Percentiles rank a stretch among this genome's conserved stretches.
Conservation (phyloP, 768 basidiomycete species). For the Pleurotus giganteus region DNA sequence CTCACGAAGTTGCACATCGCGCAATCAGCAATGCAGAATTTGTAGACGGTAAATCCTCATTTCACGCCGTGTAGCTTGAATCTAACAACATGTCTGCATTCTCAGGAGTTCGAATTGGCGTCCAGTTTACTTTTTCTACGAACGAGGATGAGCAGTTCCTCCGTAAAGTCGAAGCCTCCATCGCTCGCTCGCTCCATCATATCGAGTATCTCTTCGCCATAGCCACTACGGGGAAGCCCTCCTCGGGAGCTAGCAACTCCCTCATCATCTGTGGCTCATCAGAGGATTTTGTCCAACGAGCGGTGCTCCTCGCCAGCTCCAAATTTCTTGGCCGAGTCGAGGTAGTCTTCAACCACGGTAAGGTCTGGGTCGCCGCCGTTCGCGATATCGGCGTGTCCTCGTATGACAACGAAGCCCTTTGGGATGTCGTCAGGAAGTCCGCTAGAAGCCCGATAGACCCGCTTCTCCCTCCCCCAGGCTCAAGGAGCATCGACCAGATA, state of each 20-base stretch:
- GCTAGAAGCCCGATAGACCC: slow-evolving; percentile 60
- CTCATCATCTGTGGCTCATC: slow-evolving; percentile 61
- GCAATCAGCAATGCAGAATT: slow-evolving; percentile 39
- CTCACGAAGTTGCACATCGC: slow-evolving; percentile 45
- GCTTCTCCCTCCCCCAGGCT: slow-evolving; percentile 60
- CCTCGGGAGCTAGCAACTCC: slow-evolving; percentile 30
- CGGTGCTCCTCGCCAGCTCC: slow-evolving; percentile 58
- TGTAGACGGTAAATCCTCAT: slow-evolving; percentile 31
- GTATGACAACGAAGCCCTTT: slow-evolving; percentile 65
- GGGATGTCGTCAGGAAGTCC: slow-evolving; percentile 62
- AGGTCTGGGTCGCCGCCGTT: slow-evolving; percentile 45
- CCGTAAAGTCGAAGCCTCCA: slow-evolving; percentile 45
- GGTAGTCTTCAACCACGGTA: slow-evolving; percentile 30
- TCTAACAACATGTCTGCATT: not conserved
- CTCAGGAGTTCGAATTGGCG: slow-evolving; percentile 52
- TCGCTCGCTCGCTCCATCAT: slow-evolving; percentile 40
- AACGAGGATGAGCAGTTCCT: slow-evolving; percentile 57
- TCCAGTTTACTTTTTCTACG: slow-evolving; percentile 59
- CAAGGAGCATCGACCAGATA: slow-evolving; percentile 55
- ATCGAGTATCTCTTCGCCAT: slow-evolving; percentile 53
- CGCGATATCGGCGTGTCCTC: slow-evolving; percentile 49
- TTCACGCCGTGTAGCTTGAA: not conserved
- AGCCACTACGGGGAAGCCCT: slow-evolving; percentile 42
- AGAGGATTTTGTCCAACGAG: slow-evolving; percentile 58
- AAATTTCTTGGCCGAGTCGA: slow-evolving; percentile 69